Base-by-base conservation (phyloP, 2,329 filamentous ascomycete species). In the Neonectria hederae region DNA sequence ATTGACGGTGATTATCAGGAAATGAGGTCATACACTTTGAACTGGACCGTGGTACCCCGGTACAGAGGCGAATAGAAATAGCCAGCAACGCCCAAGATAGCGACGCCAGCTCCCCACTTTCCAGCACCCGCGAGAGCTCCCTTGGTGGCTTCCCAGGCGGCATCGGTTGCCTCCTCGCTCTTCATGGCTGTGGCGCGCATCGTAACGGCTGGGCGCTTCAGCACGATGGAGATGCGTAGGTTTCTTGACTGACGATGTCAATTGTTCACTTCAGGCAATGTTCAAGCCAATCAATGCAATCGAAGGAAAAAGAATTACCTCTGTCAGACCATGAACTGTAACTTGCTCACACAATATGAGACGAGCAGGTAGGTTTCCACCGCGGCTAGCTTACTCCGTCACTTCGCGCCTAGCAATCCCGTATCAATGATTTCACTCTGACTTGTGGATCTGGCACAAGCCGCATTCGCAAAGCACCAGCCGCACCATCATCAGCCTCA, bases 51-150 rank as follows among this genome's bases (percentile, higher is more conserved):
- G 66, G 92, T 80, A 2, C 89, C 86, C 22, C 91, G 86, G 75
- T 94, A 95, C 21, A 94, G 74, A 0, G 92, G 92, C 56, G 89
- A 92, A 72, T 89, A 84, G 22, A 82, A 80, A 67, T 88, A 90
- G 19, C 88, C 92, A 6, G 88, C 73, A 22, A 82, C 89, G 21
- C 86, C 89, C 8, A 92, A 81, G 24, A 90, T 75, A 1, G 86
- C 89, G 17, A 87, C 85, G 62, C 84, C 87, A n/a, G 86, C 79
- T 59, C 91, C 92, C 90, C 91, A 94, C 83, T 90, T 93, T 19
- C 87, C 78, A 40, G 90, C 90, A 19, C 92, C 92, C 49, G 84
- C 79, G 32, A 87, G 78, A 19, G 90, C 92, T 38, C 92, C 92
- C 66, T 84, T 84, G 3, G 84, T 84, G 38, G 91, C 92, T 73